Evolutionary conservation across 2,329 filamentous ascomycete species (phyloP), one percentile per base, ranked within the genome.

Genomic region (Trichoderma hamatum): DNA sequence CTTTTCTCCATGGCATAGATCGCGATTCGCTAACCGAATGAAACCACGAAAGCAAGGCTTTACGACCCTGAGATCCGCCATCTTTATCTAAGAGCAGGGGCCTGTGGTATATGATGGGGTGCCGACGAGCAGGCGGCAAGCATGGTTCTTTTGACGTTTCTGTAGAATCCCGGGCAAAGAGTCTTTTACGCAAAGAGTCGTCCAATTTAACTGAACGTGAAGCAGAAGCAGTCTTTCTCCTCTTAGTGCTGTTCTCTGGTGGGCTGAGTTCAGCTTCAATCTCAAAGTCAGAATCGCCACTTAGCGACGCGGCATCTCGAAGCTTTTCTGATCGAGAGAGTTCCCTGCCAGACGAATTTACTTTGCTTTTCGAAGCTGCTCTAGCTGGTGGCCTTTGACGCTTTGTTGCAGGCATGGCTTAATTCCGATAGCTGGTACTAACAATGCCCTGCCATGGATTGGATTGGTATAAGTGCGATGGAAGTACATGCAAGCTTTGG

Each of bases 1-100:
- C 70, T 72, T 88, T 87, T 34, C 88, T 84, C 86, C 86, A 88
- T 2, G 86, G 86, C 86, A 88, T 88, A 14, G 79, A 76, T n/a
- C 86, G 85, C 1, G 78, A 70, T 14, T 78, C 74, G 73, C 81
- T 82, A 43, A 83, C 81, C 5, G 78, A 70, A 71, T 86, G 84
- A 72, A 87, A 88, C 86, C 86, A 88, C 19, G 72, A 36, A 1
- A 88, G 81, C 1, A 88, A 80, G 5, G 79, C 71, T 1, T 72
- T 71, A 1, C 83, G 81, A 19, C 76, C 73, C 1, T 74, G 51
- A 4, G 71, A 70, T 21, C 77, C 80, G 21, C 79, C 74, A 2
- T 75, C 28, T 2, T 74, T 78, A 69, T 82, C 76, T 2, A 88
- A 79, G 3, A 88, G 78, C 5, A 84, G 76, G 0, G 86, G 85